phyloP scores from a whole-genome alignment of 1,139 yeast species.

The Saccharomyces hybrid region DNA sequence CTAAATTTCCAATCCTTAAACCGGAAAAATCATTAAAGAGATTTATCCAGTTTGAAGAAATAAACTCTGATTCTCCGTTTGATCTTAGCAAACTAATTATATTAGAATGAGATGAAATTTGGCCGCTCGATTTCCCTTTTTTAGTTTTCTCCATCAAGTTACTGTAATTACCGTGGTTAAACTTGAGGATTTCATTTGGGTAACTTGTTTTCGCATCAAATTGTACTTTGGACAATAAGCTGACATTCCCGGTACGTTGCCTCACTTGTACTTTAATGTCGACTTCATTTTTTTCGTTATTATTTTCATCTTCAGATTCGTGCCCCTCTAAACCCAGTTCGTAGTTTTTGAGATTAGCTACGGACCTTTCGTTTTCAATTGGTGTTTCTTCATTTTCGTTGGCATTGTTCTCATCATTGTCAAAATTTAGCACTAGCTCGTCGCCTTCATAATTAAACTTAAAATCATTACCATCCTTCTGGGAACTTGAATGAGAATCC shows the following conservation, averaged over 20 bases:
- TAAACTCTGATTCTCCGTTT: not conserved
- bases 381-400: not conserved
- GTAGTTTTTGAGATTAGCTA: not conserved
- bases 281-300: not conserved
- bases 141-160: constrained; percentile 17
- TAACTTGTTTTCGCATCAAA: constrained; percentile 22
- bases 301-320: not conserved
- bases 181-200: constrained; percentile 21
- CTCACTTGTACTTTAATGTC: not conserved
- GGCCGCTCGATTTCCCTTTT: not conserved
- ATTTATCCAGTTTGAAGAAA: constrained; percentile 1
- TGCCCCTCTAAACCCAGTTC: not conserved
- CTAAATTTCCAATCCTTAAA: not conserved
- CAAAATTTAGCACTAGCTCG: constrained; percentile 1
- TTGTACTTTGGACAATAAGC: not conserved
- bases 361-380: not conserved
- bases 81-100: not conserved
- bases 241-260: not conserved
- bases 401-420: constrained; percentile 2
- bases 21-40: not conserved
- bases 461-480: constrained; percentile 4
- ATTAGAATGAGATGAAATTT: not conserved
- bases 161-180: constrained; percentile 18
- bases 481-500: constrained; percentile 5
- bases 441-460: constrained; percentile 8